phyloP scores from a whole-genome alignment of 192 early-diverging fungal genomes.

The Coemansia sp. region DNA sequence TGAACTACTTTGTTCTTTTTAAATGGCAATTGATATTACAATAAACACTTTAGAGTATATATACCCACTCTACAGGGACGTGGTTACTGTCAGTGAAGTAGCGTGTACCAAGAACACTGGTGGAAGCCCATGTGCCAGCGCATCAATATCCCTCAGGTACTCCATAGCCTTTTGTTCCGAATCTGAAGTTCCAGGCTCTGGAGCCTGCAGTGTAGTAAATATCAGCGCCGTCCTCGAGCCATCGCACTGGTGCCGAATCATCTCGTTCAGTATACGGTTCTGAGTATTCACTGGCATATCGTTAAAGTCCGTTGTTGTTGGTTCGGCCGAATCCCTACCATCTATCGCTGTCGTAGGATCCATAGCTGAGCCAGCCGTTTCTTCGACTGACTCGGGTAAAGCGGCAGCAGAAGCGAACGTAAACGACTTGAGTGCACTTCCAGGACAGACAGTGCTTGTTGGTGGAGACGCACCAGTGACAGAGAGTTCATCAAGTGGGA shows the following conservation, averaged over 20 bases:
- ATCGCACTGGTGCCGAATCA: slow-evolving; percentile 59
- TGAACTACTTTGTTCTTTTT: no score
- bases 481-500: not conserved
- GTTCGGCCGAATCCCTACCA: not conserved
- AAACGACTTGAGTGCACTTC: not conserved
- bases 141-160: slow-evolving; percentile 61
- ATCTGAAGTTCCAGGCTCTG: slow-evolving; percentile 56
- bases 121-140: slow-evolving; percentile 51
- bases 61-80: no score
- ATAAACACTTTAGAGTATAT: no score
- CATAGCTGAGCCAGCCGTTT: not conserved
- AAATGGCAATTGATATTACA: no score
- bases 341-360: not conserved
- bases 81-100: no score
- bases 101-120: no score
- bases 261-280: slow-evolving; percentile 64
- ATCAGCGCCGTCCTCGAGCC: slow-evolving; percentile 57
- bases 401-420: not conserved
- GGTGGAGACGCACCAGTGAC: not conserved
- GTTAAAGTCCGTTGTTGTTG: slow-evolving; percentile 55
- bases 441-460: not conserved
- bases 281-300: slow-evolving; percentile 59
- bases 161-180: slow-evolving; percentile 45
- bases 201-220: slow-evolving; percentile 64
- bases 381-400: not conserved